Percentiles rank a stretch among this genome's conserved stretches.
Conservation (phyloP, 169 alveolate species). For the Cryptosporidium muris region DNA sequence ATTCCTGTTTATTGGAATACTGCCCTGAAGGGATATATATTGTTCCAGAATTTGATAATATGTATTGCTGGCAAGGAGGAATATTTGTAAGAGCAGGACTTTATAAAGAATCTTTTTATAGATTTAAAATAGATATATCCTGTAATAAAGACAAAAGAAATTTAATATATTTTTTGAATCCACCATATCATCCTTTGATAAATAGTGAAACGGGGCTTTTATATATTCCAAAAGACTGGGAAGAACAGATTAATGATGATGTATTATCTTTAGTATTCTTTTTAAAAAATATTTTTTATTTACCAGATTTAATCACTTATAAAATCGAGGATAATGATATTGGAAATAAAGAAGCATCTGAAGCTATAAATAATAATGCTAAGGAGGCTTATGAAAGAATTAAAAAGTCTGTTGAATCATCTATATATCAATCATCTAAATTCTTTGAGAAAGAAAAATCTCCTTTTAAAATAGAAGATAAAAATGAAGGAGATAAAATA, state of each 20-base stretch:
- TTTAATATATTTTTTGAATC: constrained; percentile 37
- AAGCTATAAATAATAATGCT: constrained; percentile 36
- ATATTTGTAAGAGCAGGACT: constrained; percentile 61
- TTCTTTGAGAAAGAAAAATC: constrained; percentile 24
- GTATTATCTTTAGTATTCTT: constrained; percentile 43
- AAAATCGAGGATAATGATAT: not conserved
- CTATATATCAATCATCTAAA: constrained; percentile 47
- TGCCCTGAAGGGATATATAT: constrained; percentile 64
- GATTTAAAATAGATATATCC: constrained; percentile 45
- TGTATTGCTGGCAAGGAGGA: constrained; percentile 60
- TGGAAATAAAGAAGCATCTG: constrained; percentile 60
- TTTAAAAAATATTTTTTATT: constrained; percentile 37
- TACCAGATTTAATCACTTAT: constrained; percentile 45
- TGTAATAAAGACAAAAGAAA: constrained; percentile 14
- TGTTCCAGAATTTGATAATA: constrained; percentile 55
- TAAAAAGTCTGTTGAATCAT: constrained; percentile 24
- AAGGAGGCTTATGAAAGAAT: constrained; percentile 45
- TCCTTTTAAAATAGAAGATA: constrained; percentile 48
- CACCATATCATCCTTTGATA: constrained; percentile 64
- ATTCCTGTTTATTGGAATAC: constrained; percentile 59
- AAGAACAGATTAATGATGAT: constrained; percentile 9
- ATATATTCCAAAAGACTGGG: constrained; percentile 54
- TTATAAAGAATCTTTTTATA: constrained; percentile 46
- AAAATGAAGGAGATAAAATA: constrained; percentile 39
- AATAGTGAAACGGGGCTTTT: constrained; percentile 9